Conservation (phyloP, 1,139 yeast genomes). For the Kazachstania sp. region DNA sequence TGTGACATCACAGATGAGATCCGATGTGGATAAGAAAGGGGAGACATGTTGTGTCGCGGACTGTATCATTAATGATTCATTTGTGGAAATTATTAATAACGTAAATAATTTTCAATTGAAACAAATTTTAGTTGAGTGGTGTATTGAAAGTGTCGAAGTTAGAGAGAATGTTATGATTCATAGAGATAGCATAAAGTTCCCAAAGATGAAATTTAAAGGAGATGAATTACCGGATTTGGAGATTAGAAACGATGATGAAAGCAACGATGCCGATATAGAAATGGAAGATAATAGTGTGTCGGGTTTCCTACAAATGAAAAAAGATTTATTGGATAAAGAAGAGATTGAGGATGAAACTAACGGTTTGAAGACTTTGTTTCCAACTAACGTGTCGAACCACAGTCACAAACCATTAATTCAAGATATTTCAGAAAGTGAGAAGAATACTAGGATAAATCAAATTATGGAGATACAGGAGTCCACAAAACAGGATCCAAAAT, state of each 20-base stretch:
- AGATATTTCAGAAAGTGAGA: slow-evolving; percentile 6
- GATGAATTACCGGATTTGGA: slow-evolving; percentile 17
- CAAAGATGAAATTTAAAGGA: slow-evolving; percentile 60
- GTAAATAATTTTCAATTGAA: slow-evolving; percentile 38
- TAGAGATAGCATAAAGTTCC: slow-evolving; percentile 37
- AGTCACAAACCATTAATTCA: slow-evolving; percentile 10
- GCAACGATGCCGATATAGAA: background rate
- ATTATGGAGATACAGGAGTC: background rate
- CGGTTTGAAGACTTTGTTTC: slow-evolving; percentile 9
- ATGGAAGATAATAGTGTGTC: slow-evolving; percentile 1
- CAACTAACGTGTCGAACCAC: slow-evolving; percentile 2
- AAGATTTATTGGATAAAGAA: slow-evolving; percentile 9
- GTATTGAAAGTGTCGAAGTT: slow-evolving; percentile 61
- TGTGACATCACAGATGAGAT: slow-evolving; percentile 48
- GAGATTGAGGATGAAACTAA: slow-evolving; percentile 6
- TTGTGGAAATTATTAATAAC: slow-evolving; percentile 52
- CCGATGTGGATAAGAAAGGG: slow-evolving; percentile 62
- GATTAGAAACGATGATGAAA: slow-evolving; percentile 10
- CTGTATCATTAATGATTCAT: slow-evolving; percentile 57
- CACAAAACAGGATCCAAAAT: slow-evolving; percentile 9
- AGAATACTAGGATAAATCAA: no score
- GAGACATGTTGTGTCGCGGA: slow-evolving; percentile 57
- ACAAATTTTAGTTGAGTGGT: slow-evolving; percentile 36
- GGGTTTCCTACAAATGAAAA: slow-evolving; percentile 9
- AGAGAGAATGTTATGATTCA: slow-evolving; percentile 34